phyloP scores from a whole-genome alignment of 2,329 filamentous ascomycete genomes.

The Trichoderma sp. region DNA sequence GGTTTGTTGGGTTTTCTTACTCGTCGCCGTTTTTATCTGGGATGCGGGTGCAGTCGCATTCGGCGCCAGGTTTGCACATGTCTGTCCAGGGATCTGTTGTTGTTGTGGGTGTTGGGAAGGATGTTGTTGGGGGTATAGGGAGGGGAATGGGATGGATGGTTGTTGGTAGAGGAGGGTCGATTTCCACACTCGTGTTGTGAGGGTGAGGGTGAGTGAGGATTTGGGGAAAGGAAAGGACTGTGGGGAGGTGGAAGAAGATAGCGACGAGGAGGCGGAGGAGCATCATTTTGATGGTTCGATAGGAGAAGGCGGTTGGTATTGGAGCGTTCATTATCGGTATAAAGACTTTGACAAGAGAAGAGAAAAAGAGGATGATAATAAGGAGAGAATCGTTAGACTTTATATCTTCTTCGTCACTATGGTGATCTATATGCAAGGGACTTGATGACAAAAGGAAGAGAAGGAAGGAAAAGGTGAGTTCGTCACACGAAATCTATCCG shows the following conservation, averaged over 20 bases:
- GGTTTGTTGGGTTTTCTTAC: constrained; percentile 18
- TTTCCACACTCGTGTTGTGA: background rate
- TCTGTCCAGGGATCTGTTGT: constrained; percentile 2
- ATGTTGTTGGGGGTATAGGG: background rate
- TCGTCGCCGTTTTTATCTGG: constrained; percentile 25
- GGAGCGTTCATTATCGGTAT: background rate
- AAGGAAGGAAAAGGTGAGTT: background rate
- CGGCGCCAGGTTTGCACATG: constrained; percentile 26
- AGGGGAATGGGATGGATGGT: background rate
- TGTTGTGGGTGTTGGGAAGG: background rate
- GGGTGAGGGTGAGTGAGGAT: background rate
- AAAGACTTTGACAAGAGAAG: too few relatives aligned
- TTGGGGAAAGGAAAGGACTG: background rate
- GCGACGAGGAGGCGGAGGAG: background rate
- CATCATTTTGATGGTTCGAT: background rate
- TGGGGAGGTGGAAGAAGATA: constrained; percentile 4
- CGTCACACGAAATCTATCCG: background rate
- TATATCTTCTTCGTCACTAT: background rate
- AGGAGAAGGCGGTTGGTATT: background rate
- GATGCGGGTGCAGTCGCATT: constrained; percentile 32
- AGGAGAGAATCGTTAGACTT: background rate
- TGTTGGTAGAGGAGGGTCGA: background rate
- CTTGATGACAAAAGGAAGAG: background rate
- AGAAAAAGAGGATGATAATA: background rate
- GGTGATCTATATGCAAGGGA: background rate